Evolutionary conservation across 257 asterid species (phyloP), one percentile per base, ranked within the genome.

Genomic region (Dorcoceras hygrometricum): DNA sequence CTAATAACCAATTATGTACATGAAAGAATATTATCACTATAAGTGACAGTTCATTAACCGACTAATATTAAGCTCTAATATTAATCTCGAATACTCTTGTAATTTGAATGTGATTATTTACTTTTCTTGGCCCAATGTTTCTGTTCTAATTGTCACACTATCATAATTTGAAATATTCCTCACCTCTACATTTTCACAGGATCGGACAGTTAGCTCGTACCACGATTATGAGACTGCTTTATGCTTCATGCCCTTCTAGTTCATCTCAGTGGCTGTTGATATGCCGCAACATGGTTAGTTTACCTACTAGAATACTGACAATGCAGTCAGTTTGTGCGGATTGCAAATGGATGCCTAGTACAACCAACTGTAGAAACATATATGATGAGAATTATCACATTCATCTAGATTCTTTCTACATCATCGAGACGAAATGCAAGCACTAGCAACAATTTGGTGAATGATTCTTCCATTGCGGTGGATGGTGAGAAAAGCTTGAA

Each of bases 261-360:
- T 97, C 99, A 46, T 90, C 99, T n/a, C 95, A 74, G 71, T 94
- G 99, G 99, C 82, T 94, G 67, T 85, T 85, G 25, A 82, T 94
- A 79, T 90, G 95, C 82, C 96, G 76, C 74, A 81, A 77, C 77
- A 81, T 94, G 99, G 99, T 94, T 84, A 63, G 46, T 73, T 71
- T 66, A 39, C 62, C 27, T 55, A 18, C 62, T 53, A 46, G 22
- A 65, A 19, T 61, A 65, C 70, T 71, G 72, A 59, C 68, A 22
- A 27, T 46, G 19, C 43, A 36, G 31, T 36, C 23, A 26, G 56
- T 57, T 54, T 70, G 59, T 58, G 24, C 18, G 51, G 51, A 22
- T 66, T 39, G 28, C 14, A 39, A 55, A 19, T 39, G 28, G 67
- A 48, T 74, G 62, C 46, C 65, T 57, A 59, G 50, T 28, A 71